Base-by-base conservation (phyloP, 83 land plant genomes). In the Picea mariana region DNA sequence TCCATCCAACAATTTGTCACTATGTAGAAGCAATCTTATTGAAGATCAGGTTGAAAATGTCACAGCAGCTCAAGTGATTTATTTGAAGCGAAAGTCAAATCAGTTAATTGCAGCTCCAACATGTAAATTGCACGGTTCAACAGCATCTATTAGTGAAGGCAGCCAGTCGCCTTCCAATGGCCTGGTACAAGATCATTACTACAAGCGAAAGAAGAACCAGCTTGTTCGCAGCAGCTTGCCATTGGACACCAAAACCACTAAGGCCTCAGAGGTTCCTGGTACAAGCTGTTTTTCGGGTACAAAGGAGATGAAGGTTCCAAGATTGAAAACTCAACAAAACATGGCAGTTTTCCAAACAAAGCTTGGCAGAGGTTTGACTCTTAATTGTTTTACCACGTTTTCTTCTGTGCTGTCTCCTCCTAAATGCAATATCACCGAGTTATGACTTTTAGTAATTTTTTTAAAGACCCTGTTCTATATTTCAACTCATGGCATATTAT, bases 161-260 rank as follows among this genome's bases (percentile, higher is more conserved):
- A 66, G 62, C n/a, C 82, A 79, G 26, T 21, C 81, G n/a, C 49
- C 72, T 59, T 15, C 86, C 34, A 84, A 80, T 55, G 9, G 40
- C n/a, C 2, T 8, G 24, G 55, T 78, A 23, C 58, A 21, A 24
- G 94, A 89, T 87, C 64, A 81, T 7, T 97, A 95, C 78, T 88
- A 88, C 77, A 95, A 91, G 86, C 92, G 81, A 63, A 93, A 87
- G 38, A 92, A 89, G 68, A 97, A 97, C 69, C 99, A 97, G 80
- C 87, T 97, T 31, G 87, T 97, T 17, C 87, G 95, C 20, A 84
- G 85, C 78, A 77, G 8, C 83, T 44, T 79, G 11, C 40, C 87
- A 12, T 26, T 83, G 47, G 85, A 88, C 80, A 80, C 52, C 82
- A 83, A 88, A 63, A 67, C 9, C 3, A 67, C 62, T 59, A 82